Evolutionary conservation across 148 eudicot species (phyloP).

Genomic region (Camellia sinensis): DNA sequence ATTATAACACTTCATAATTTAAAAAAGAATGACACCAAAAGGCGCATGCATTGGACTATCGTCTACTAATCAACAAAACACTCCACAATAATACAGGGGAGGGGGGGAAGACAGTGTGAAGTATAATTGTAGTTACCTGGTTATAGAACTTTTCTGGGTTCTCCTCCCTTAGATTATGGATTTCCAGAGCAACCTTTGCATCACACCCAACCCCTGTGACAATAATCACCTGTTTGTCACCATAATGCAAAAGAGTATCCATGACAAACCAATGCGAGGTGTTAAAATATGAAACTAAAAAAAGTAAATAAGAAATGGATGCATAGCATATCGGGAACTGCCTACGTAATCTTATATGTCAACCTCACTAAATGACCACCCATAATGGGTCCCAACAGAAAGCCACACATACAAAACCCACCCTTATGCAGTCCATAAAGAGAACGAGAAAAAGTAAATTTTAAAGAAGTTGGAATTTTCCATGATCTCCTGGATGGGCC

Average conservation of each 20-base stretch:
- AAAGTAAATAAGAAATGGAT: not conserved
- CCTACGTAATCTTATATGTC: not conserved
- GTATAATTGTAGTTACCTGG: slow-evolving; percentile 50
- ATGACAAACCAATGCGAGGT: not conserved
- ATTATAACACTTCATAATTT: not conserved
- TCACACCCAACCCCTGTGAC: slow-evolving; percentile 93
- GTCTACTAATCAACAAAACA: too few relatives aligned
- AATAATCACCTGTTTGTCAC: slow-evolving; percentile 11
- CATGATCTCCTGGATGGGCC: not conserved
- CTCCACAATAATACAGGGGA: too few relatives aligned
- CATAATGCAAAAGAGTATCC: not conserved
- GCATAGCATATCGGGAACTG: not conserved
- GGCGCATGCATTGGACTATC: too few relatives aligned
- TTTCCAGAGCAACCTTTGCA: slow-evolving; percentile 98
- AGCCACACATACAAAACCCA: not conserved
- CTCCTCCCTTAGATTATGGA: slow-evolving; percentile 91
- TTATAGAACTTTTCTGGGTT: slow-evolving; percentile 98
- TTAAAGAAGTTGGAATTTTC: not conserved
- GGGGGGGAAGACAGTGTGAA: not conserved
- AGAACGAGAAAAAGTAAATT: not conserved
- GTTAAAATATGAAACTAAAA: not conserved
- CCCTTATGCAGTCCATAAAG: not conserved
- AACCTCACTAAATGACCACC: not conserved
- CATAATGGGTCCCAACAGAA: not conserved
- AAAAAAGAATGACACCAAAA: too few relatives aligned